Evolutionary conservation across 1,139 yeast genomes (phyloP), one percentile per base, ranked within the genome.

Genomic region (Kodamaea plutei): DNA sequence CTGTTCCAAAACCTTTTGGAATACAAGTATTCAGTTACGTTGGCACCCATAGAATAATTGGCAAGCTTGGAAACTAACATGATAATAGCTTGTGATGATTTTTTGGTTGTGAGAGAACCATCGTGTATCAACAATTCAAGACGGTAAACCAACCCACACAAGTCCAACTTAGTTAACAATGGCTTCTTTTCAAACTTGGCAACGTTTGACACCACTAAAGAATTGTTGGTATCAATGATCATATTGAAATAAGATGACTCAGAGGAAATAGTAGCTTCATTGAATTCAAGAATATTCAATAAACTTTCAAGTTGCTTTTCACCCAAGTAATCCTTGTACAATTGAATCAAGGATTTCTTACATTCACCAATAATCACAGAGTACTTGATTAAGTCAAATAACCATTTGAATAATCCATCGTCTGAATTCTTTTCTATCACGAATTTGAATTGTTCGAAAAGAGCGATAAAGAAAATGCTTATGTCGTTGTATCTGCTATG

Each of bases 391-490:
- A 76, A 65, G 2, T 63, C 39, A 12, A 61, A 49, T 2, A 85
- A 38, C 93, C 94, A 84, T 21, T 52, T 46, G 19, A 28, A 19
- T 4, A 25, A 29, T 9, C 15, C 22, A 9, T 26, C 19, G 5
- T 32, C 28, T 3, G 28, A 25, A 11, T 23, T 25, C 22, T 36
- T 37, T 3, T 29, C 26, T 15, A 50, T 35, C 9, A 76, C 70
- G 49, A 69, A 84, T 34, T 71, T 65, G 56, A 81, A 74, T 52
- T 89, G 97, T 43, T 89, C 96, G 29, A 77, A 54, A 4, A 87
- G 48, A 0, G 83, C 76, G 25, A 83, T 70, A 2, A 76, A 50
- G 36, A 87, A 76, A 0, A 93, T 82, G 46, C 95, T 84, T 10
- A 80, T 39, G 6, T 56, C 60, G 9, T 55, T 38, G 29, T 52